Base-by-base conservation (phyloP, 1,139 yeast genomes). In the Candida sojae region DNA sequence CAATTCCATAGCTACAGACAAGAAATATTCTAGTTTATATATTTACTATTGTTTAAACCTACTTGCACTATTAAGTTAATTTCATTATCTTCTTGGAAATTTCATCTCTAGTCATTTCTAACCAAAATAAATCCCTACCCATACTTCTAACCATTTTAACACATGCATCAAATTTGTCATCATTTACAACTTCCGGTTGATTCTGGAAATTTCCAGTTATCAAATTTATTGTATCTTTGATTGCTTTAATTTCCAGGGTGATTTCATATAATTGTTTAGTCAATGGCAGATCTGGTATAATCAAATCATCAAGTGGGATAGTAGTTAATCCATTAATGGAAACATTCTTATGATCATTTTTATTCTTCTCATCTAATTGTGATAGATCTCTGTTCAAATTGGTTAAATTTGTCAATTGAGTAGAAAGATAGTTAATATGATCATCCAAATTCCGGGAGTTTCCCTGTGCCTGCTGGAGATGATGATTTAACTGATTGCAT, bases 71-170 rank as follows among this genome's bases (percentile, higher is more conserved):
- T 26, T 10, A 38, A 4, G 31, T 28, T 42, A 66, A 55, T 8
- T 61, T 60, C 66, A 67, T 58, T 25, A 50, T 59, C 8, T 56
- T 60, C 21, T 52, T 49, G 0, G 67, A 65, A 10, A 75, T 70
- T 56, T 72, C 75, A 34, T 55, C 53, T 50, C 68, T 71, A 26
- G 65, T 63, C 23, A 71, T 55, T 53, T 75, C 78, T 17, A 73
- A 57, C 80, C 80, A 75, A 43, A 90, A 91, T 60, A 88, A 87
- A 39, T 89, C 92, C 51, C 97, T 73, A 0, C 95, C 92, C 31
- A 88, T 68, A 30, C 77, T 75, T 51, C 97, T 67, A 0, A 83
- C 78, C 26, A 80, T 74, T 61, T 76, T 73, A 51, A 84, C 73
- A 58, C 86, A 84, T 7, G 64, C 59, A n/a, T 81, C 86, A 42